A percentile compares a stretch with the other conserved stretches of the same genome.
phyloP scores from a whole-genome alignment of 768 basidiomycete species.

The Tremella mesenterica region DNA sequence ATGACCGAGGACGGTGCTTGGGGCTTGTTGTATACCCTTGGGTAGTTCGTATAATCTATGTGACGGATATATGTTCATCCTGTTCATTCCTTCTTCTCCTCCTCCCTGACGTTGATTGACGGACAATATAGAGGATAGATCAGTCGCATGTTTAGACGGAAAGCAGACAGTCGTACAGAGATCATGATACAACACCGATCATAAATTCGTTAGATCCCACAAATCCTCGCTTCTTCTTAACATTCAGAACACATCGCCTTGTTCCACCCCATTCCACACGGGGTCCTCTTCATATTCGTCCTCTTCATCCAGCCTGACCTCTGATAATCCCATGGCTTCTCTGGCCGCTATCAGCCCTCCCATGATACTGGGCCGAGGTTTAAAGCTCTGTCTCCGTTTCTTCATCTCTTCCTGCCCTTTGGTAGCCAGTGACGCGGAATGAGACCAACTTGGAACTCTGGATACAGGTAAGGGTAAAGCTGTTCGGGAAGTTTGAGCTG shows the following conservation, averaged over 20 bases:
- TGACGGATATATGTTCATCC: too few species aligned
- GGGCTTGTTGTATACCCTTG: too few species aligned
- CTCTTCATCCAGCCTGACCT: background rate
- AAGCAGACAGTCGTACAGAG: too few species aligned
- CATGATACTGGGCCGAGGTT: conserved; percentile 13
- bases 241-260: background rate
- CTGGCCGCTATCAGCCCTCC: conserved; percentile 1
- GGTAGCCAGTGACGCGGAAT: background rate
- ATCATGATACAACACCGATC: too few species aligned
- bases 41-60: too few species aligned
- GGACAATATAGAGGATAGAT: too few species aligned
- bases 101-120: too few species aligned
- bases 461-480: background rate
- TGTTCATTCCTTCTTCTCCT: too few species aligned
- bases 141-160: too few species aligned
- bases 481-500: background rate
- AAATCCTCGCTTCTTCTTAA: background rate
- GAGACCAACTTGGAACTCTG: background rate
- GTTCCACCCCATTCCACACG: background rate
- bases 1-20: too few species aligned
- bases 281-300: background rate
- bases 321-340: background rate
- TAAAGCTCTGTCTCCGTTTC: conserved; percentile 15
- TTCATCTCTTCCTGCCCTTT: conserved; percentile 12
- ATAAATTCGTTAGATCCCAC: too few species aligned